phyloP scores from a whole-genome alignment of 2,329 filamentous ascomycete genomes.

The Botrytis deweyae region DNA sequence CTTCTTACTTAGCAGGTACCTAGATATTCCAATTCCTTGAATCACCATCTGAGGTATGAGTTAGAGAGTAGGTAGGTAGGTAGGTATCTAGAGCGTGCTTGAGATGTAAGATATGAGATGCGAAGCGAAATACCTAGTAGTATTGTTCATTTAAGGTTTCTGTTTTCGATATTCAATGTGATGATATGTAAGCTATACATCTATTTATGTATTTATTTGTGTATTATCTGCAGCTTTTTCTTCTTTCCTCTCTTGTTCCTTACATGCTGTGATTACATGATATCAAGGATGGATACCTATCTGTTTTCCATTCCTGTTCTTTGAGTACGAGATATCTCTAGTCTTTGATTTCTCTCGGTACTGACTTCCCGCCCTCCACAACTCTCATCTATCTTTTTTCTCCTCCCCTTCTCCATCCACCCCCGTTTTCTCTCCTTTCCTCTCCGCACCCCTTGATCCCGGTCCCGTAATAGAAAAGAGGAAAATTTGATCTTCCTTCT shows the following conservation, averaged over 20 bases:
- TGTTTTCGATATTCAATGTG: no score
- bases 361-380: neutral
- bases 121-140: neutral
- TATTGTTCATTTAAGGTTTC: neutral
- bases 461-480: constrained; percentile 30
- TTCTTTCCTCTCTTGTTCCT: neutral
- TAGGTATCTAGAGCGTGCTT: no score
- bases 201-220: neutral
- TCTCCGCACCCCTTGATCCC: neutral
- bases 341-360: neutral
- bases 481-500: constrained; percentile 32
- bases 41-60: no score
- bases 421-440: neutral
- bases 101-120: neutral
- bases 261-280: neutral
- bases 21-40: no score
- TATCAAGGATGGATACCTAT: neutral
- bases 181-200: neutral
- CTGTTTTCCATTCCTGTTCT: neutral
- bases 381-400: neutral
- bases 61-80: no score
- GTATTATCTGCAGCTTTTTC: neutral
- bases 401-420: neutral
- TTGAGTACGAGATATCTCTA: neutral
- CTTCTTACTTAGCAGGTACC: no score